Percentiles rank a stretch among this genome's conserved stretches.
Evolutionary conservation across 805 yeast species (phyloP).

Genomic region (Debaryomyces prosopidis): DNA sequence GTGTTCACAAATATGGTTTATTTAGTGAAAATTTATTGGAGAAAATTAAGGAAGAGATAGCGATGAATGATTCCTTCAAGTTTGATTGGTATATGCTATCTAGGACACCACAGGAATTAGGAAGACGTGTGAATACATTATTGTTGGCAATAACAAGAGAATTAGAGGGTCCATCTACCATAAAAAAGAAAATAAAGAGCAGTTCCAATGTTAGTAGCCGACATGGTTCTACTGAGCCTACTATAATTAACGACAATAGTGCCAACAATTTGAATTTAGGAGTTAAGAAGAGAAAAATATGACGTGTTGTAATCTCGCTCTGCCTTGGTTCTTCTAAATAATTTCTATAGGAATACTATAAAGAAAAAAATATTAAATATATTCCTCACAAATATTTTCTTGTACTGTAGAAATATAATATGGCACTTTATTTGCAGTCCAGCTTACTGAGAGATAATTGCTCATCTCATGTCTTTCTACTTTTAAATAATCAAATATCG

Average conservation of each 20-base stretch:
- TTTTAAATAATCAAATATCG: slow-evolving; percentile 62
- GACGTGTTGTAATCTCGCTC: no score
- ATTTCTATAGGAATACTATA: no score
- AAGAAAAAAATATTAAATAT: slow-evolving; percentile 13
- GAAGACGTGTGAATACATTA: slow-evolving; percentile 68
- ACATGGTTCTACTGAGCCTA: slow-evolving; percentile 38
- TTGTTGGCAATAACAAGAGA: slow-evolving; percentile 70
- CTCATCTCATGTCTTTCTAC: slow-evolving; percentile 63
- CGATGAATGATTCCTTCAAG: slow-evolving; percentile 56
- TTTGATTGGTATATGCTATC: slow-evolving; percentile 76
- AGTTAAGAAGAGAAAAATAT: no score
- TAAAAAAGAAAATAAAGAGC: slow-evolving; percentile 40
- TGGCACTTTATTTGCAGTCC: slow-evolving; percentile 85
- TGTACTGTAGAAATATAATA: slow-evolving; percentile 76
- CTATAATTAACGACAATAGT: not conserved
- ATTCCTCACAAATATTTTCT: slow-evolving; percentile 36
- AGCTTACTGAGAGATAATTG: slow-evolving; percentile 74
- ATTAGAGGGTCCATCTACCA: slow-evolving; percentile 58
- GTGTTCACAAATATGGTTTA: slow-evolving; percentile 66
- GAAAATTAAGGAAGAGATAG: slow-evolving; percentile 63
- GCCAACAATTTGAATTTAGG: no score
- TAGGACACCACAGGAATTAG: slow-evolving; percentile 69
- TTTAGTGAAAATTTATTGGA: slow-evolving; percentile 60
- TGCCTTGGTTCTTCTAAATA: no score
- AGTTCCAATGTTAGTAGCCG: slow-evolving; percentile 29